Conservation (phyloP, 2,329 filamentous ascomycete species). For the Talaromyces sp. region DNA sequence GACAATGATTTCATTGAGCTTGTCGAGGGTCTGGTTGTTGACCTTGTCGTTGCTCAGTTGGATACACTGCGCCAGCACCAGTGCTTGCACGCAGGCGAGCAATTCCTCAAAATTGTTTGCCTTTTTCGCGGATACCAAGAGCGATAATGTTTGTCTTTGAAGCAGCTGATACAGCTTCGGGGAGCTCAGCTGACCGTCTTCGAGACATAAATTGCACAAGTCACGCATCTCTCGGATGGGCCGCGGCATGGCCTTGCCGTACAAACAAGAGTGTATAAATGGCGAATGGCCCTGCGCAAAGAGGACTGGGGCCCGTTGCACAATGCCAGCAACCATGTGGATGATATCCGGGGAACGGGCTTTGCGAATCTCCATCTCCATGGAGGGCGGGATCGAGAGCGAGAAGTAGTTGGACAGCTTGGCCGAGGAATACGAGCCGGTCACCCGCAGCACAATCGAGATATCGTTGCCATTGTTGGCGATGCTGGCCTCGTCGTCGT, state of each 20-base stretch:
- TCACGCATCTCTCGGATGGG: conserved; percentile 15
- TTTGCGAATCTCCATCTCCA: conserved; percentile 19
- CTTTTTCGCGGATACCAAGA: conserved; percentile 11
- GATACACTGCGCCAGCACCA: conserved; percentile 21
- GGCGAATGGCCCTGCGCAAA: conserved; percentile 17
- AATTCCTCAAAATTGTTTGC: conserved; percentile 18
- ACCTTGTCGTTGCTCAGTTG: conserved; percentile 14
- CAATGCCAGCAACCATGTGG: conserved; percentile 15
- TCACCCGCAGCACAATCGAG: not conserved
- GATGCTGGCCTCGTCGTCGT: not conserved
- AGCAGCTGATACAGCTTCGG: conserved; percentile 4
- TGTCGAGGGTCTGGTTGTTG: conserved; percentile 12
- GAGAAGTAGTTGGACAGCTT: not conserved
- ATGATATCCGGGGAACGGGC: conserved; percentile 16
- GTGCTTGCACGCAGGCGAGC: conserved; percentile 18
- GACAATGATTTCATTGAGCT: conserved; percentile 14
- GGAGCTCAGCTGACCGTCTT: conserved; percentile 4
- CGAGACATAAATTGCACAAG: conserved; percentile 16
- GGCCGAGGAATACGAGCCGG: not conserved
- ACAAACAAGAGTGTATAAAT: conserved; percentile 22
- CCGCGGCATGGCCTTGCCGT: conserved; percentile 7
- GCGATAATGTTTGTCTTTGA: conserved; percentile 11
- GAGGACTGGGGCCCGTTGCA: conserved; percentile 13
- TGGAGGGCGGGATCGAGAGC: conserved; percentile 11
- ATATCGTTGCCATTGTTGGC: not conserved